A percentile compares a stretch with the other conserved stretches of the same genome.
Evolutionary conservation across 2,329 filamentous ascomycete genomes (phyloP).

Genomic region (Colletotrichum graminicola): DNA sequence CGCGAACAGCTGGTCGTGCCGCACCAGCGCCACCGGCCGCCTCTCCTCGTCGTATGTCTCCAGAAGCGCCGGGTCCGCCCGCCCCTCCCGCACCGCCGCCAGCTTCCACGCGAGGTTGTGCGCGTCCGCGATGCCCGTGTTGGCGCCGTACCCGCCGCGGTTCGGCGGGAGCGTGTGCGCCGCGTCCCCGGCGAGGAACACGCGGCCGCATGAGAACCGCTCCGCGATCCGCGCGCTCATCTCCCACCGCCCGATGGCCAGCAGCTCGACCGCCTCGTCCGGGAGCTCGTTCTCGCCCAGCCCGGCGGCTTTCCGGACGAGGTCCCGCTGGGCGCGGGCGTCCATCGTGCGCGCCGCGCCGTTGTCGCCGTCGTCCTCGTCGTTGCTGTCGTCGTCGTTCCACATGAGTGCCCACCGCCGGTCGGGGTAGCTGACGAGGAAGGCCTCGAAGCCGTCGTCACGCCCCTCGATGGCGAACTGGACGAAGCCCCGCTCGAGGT

Average conservation of each 20-base stretch:
- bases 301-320: constrained; percentile 17
- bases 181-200: constrained; percentile 42
- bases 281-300: constrained; percentile 18
- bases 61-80: constrained; percentile 46
- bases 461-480: constrained; percentile 49
- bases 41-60: constrained; percentile 56
- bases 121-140: constrained; percentile 52
- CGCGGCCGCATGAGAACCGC: constrained; percentile 24
- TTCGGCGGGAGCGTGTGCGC: constrained; percentile 38
- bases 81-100: constrained; percentile 48
- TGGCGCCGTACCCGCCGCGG: constrained; percentile 30
- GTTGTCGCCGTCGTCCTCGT: not conserved
- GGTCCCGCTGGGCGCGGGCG: constrained; percentile 12
- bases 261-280: constrained; percentile 41
- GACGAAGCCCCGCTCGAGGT: constrained; percentile 49
- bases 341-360: not conserved
- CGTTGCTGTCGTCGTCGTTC: constrained; percentile 8
- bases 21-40: constrained; percentile 49
- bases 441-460: constrained; percentile 46
- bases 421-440: constrained; percentile 45
- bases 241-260: constrained; percentile 45
- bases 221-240: constrained; percentile 38
- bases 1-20: constrained; percentile 46
- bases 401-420: constrained; percentile 44
- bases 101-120: constrained; percentile 60